phyloP scores from a whole-genome alignment of 2,329 filamentous ascomycete genomes.

The Aspergillus pseudoglaucus region DNA sequence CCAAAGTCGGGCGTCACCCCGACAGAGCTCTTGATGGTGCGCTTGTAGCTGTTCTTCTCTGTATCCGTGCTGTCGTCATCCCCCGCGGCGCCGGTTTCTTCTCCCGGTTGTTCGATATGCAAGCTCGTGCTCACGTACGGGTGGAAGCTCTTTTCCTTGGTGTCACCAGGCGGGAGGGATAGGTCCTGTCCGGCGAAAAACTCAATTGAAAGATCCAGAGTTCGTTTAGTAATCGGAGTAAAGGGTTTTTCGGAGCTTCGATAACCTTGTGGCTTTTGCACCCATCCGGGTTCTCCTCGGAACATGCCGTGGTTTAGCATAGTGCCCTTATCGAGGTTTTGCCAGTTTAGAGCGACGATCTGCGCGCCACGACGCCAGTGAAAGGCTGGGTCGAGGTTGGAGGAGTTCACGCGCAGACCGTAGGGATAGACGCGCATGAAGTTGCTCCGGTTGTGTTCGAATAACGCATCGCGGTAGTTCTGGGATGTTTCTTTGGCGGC shows the following conservation, averaged over 20 bases:
- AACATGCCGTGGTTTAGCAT: conserved; percentile 97
- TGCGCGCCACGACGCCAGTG: conserved; percentile 89
- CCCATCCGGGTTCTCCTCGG: conserved; percentile 71
- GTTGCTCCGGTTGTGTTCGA: conserved; percentile 73
- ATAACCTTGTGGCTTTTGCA: conserved; percentile 74
- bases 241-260: conserved; percentile 36
- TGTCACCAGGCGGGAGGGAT: conserved; percentile 55
- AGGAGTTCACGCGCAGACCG: conserved; percentile 72
- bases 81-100: conserved; percentile 38
- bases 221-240: conserved; percentile 42
- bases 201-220: conserved; percentile 63
- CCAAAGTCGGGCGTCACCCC: conserved; percentile 62
- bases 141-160: conserved; percentile 54
- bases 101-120: conserved; percentile 64
- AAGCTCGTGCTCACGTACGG: conserved; percentile 74
- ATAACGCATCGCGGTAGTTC: conserved; percentile 54
- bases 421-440: conserved; percentile 87
- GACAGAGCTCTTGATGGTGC: conserved; percentile 49
- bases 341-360: conserved; percentile 91
- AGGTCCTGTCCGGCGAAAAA: conserved; percentile 72
- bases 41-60: conserved; percentile 48
- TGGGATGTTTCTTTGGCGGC: conserved; percentile 59
- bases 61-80: conserved; percentile 42
- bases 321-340: conserved; percentile 83
- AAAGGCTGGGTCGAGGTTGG: conserved; percentile 75